These are phyloP conservation scores for Fusarium secorum DNA, from an alignment of 2,329 filamentous ascomycete genomes.

Conservation along the genomic window DNA sequence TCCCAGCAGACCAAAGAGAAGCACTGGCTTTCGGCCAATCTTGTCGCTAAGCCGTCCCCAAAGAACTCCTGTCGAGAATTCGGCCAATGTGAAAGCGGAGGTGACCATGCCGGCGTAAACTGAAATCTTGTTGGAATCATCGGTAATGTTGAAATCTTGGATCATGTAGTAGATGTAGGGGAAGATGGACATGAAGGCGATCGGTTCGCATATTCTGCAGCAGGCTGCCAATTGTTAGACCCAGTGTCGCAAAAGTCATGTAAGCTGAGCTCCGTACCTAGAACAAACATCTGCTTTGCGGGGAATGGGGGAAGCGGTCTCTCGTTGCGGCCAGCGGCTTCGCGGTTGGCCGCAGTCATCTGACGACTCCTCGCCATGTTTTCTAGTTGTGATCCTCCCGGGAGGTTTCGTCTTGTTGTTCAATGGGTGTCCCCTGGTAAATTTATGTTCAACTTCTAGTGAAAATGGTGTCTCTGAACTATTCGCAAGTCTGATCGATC, in stretches of 20 bases:
- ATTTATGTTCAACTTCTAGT: not conserved
- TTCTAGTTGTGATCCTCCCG: conserved; percentile 19
- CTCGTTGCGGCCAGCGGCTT: conserved; percentile 33
- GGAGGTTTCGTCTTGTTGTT: not conserved
- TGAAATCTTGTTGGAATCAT: conserved; percentile 80
- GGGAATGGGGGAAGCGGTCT: conserved; percentile 48
- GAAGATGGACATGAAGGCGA: conserved; percentile 99
- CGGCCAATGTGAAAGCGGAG: conserved; percentile 93
- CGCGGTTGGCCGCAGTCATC: conserved; percentile 35
- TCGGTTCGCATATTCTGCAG: conserved; percentile 96
- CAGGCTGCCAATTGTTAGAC: conserved; percentile 65
- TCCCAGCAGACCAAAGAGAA: conserved; percentile 87
- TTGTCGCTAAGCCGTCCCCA: conserved; percentile 94
- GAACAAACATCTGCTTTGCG: conserved; percentile 59
- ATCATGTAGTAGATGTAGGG: conserved; percentile 99
- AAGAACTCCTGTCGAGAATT: conserved; percentile 90
- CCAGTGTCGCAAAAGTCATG: not conserved
- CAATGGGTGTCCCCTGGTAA: not conserved
- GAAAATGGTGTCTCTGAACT: not conserved
- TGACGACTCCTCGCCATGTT: conserved; percentile 45
- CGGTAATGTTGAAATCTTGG: conserved; percentile 84
- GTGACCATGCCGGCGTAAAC: conserved; percentile 97
- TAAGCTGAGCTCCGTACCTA: conserved; percentile 49
- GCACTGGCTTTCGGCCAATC: conserved; percentile 89
- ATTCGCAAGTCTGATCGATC: conserved; percentile 13